Evolutionary conservation across 2,329 filamentous ascomycete genomes (phyloP).

Genomic region (Hymenoscyphus scutula): DNA sequence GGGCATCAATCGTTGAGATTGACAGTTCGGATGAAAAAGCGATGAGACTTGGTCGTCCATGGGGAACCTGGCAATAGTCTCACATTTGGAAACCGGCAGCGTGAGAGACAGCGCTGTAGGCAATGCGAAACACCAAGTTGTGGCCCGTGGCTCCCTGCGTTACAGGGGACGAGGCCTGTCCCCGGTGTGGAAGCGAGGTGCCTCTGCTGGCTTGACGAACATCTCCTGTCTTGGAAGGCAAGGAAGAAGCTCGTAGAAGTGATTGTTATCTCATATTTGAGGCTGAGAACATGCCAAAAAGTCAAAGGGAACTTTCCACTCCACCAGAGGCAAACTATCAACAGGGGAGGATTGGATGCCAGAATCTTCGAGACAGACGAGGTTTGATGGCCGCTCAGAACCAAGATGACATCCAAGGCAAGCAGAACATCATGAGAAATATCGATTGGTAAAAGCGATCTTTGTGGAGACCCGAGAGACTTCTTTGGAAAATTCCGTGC

Average conservation of each 20-base stretch:
- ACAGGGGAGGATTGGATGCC: not conserved
- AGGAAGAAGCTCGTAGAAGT: not conserved
- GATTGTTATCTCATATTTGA: not conserved
- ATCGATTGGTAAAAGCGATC: too few species aligned
- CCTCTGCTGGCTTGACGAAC: not conserved
- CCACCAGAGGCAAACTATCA: too few species aligned
- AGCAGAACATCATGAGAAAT: not conserved
- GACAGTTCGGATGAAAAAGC: not conserved
- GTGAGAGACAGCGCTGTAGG: not conserved
- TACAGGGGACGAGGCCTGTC: not conserved
- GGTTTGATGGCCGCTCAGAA: conserved; percentile 7
- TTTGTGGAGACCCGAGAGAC: not conserved
- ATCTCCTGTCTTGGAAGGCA: not conserved
- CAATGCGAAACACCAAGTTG: not conserved
- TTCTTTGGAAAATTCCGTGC: too few species aligned
- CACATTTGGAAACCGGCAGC: not conserved
- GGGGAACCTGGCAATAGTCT: not conserved
- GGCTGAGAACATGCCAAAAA: not conserved
- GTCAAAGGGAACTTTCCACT: too few species aligned
- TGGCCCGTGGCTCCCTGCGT: not conserved
- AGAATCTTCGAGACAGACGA: conserved; percentile 5
- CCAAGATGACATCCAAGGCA: not conserved
- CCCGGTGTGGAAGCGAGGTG: not conserved
- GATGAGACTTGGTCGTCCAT: not conserved
- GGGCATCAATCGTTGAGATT: not conserved